Base-by-base conservation (phyloP, 169 alveolate species). In the Plasmodium inui region DNA sequence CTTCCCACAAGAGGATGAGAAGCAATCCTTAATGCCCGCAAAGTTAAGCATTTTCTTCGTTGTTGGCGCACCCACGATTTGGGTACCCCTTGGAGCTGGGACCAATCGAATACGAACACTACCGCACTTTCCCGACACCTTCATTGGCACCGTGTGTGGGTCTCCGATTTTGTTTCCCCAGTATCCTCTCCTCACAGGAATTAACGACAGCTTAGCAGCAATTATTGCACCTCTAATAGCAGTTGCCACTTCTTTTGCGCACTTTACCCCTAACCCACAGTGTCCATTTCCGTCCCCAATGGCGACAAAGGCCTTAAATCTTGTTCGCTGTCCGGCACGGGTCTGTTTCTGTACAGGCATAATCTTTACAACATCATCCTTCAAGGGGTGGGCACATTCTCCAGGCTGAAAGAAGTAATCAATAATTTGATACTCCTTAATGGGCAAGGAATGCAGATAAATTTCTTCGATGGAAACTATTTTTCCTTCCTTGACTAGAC, bases 61-160 rank as follows among this genome's bases (percentile, higher is more conserved):
- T 61, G 99, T 98, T 80, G 99, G 99, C 19, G 99, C 99, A 81
- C 99, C 99, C 81, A 99, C 99, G 93, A 99, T 98, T 80, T 99
- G 99, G 30, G 99, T 98, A 92, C 99, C 99, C 95, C 99, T 99
- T 7, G 99, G 99, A 70, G 99, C 99, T 67, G 99, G 99, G 81
- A 99, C 98, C 83, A 99, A 98, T 96, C 99, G 99, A 83, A 99
- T 99, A 95, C 99, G 98, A 91, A 99, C 99, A 67, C 99, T 98
- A 55, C 99, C 99, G 96, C 99, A 98, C 98, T 99, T 99, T 74
- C 99, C 99, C 57, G 99, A 98, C 53, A 99, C 99, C 98, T 99
- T 99, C 99, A 98, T 98, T 81, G 99, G 99, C 72, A 99, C 99
- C 19, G 99, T 99, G 97, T 99, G 99, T 73, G 99, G 99, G 93